Base-by-base conservation (phyloP, 768 basidiomycete genomes). In the Mycena belliarum region DNA sequence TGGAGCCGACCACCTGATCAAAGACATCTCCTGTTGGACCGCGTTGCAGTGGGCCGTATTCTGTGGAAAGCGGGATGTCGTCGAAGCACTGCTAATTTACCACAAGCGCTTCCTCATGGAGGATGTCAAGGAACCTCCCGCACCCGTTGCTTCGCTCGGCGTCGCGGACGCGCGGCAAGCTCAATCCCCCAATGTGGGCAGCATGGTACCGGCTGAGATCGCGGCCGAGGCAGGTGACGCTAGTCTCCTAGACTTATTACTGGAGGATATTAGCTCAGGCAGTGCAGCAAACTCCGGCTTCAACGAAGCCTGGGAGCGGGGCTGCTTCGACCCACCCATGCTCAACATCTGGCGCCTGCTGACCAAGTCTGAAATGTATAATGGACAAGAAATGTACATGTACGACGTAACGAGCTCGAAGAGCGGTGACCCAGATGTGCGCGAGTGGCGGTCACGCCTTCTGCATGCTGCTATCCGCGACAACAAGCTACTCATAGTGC, bases 41-140 rank as follows among this genome's bases (percentile, higher is more conserved):
- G 53, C 53, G 21, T 42, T 60, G 18, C 59, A 60, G 26, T 60
- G 59, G 59, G 59, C 59, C 23, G 59, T 53, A 49, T 60, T 53
- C 23, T 48, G 48, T 20, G 46, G 59, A n/a, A 8, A 49, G 12
- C 52, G 52, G 20, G 40, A 23, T 32, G 33, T 40, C 28, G 43
- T 48, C 1, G 25, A 60, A 35, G 14, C 45, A n/a, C 48, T 60
- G 47, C 53, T 60, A n/a, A 49, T 49, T 26, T 53, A 60, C 14
- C 59, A 60, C 32, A 29, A 52, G 41, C 37, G 20, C 28, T 55
- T 60, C 38, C 38, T 46, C 16, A 32, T 53, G 42, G 29, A 16
- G 4, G 33, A 20, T 29, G 35, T 20, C n/a, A n/a, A 6, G 38
- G n/a, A 10, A 20, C 38, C 38, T 20, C 38, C 38, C 18, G 8